Evolutionary conservation across 768 basidiomycete species (phyloP), one percentile per base, ranked within the genome.

Genomic region (Coprinopsis strossmayeri): DNA sequence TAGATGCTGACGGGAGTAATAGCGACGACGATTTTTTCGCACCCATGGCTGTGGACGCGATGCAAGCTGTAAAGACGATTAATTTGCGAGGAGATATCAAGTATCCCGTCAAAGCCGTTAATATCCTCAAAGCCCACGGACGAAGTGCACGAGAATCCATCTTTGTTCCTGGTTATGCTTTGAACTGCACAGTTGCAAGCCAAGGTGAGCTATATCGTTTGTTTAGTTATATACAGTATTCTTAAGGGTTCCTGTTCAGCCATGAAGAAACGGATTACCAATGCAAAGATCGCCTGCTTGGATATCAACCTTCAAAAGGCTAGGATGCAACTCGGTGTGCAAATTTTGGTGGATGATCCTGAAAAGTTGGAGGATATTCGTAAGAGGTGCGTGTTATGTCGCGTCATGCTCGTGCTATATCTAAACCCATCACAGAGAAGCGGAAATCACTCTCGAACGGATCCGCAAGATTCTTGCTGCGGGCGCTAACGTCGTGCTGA

Each of bases 101-200:
- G 67, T 99, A 98, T 68, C 96, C 96, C 3, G 96, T 99, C 53
- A 98, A 99, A 69, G 96, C 96, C 3, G 96, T 99, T 55, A 99
- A 99, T 61, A 82, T 98, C 24, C 75, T 99, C 57, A 99, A 99
- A 68, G 96, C 96, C 2, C 96, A 99, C 58, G 96, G 96, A 46
- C 84, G 82, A 69, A 94, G 91, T 63, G 91, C 96, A 20, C 78
- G 93, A 55, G 96, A 99, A 65, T 97, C 94, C 35, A 61, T 96
- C 52, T 93, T 87, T 63, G 88, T 99, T 41, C 88, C 87, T 60
- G 96, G 96, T 32, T 99, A 98, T 69, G 96, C 96, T 28, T 69
- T 99, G 53, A 99, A 98, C 64, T 98, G 96, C 69, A 97, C 95
- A 11, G 93, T 98, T 34, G 93, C 96, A 1, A 95, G 91, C 67